Conservation (phyloP, 352 stramenopile genomes). For the Albugo laibachii region DNA sequence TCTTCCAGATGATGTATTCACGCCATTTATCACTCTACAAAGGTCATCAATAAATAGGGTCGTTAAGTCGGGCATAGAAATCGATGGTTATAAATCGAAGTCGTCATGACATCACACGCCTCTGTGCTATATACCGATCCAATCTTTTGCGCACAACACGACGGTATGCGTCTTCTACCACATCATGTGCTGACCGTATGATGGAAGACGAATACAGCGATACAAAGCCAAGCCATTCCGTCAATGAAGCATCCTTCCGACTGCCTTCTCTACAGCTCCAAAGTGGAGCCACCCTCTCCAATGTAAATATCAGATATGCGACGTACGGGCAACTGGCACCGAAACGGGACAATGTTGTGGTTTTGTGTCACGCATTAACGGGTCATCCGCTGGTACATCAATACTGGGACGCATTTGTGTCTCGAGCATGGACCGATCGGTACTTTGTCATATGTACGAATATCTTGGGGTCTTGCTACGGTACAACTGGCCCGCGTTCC, state of each 20-base stretch:
- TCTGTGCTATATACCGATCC: too few relatives aligned
- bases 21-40: too few relatives aligned
- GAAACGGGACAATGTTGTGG: conserved; percentile 76
- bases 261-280: conserved; percentile 32
- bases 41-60: too few relatives aligned
- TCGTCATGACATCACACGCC: too few relatives aligned
- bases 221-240: too few relatives aligned
- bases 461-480: conserved; percentile 92
- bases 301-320: conserved; percentile 82
- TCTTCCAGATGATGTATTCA: too few relatives aligned
- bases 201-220: conserved; percentile 1
- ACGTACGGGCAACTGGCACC: conserved; percentile 86
- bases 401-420: conserved; percentile 89
- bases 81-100: too few relatives aligned
- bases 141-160: too few relatives aligned
- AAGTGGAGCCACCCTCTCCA: conserved; percentile 34
- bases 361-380: conserved; percentile 91
- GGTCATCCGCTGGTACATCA: conserved; percentile 85
- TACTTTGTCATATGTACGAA: conserved; percentile 96
- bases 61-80: too few relatives aligned
- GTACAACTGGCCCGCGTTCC: conserved; percentile 71
- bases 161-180: too few relatives aligned
- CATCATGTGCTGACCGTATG: too few relatives aligned
- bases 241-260: neutral
- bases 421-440: conserved; percentile 87